These are phyloP conservation scores for Penicillium sp. DNA, from an alignment of 2,329 filamentous ascomycete genomes.

Conservation along the genomic window DNA sequence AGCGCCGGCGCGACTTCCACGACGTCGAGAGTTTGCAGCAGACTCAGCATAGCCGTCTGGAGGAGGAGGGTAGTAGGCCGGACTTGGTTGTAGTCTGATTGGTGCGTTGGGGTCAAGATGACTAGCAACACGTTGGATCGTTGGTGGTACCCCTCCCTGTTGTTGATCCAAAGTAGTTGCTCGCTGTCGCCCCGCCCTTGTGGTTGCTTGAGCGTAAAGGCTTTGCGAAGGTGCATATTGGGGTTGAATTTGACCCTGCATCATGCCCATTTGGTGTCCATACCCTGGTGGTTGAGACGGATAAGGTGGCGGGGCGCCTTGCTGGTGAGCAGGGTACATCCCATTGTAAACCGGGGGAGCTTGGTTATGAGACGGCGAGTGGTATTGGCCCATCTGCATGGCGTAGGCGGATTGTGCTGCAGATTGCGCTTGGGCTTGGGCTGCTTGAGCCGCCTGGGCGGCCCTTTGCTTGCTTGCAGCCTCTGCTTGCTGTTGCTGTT, in stretches of 20 bases:
- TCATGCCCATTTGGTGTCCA: slow-evolving; percentile 68
- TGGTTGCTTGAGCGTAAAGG: slow-evolving; percentile 69
- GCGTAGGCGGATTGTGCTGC: slow-evolving; percentile 66
- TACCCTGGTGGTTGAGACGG: slow-evolving; percentile 68
- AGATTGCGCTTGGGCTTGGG: slow-evolving; percentile 59
- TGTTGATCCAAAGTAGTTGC: slow-evolving; percentile 96
- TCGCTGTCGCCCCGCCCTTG: slow-evolving; percentile 75
- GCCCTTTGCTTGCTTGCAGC: slow-evolving; percentile 89
- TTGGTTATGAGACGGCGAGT: slow-evolving; percentile 45
- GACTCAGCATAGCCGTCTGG: slow-evolving; percentile 73
- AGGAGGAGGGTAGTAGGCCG: slow-evolving; percentile 93
- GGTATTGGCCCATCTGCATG: slow-evolving; percentile 57
- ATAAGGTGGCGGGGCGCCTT: slow-evolving; percentile 74
- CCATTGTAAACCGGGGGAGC: slow-evolving; percentile 70
- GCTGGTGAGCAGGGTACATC: slow-evolving; percentile 67
- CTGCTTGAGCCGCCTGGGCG: slow-evolving; percentile 49
- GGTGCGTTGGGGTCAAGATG: slow-evolving; percentile 93
- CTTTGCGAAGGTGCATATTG: slow-evolving; percentile 71
- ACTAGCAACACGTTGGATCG: slow-evolving; percentile 90
- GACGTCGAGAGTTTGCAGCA: slow-evolving; percentile 62
- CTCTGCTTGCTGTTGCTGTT: slow-evolving; percentile 93
- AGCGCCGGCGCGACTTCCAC: slow-evolving; percentile 65
- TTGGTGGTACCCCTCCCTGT: slow-evolving; percentile 83
- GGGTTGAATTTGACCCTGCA: slow-evolving; percentile 61
- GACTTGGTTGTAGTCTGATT: slow-evolving; percentile 89